These are phyloP conservation scores for Cryptosporidium viatorum DNA, from an alignment of 169 alveolate genomes.

Conservation along the genomic window DNA sequence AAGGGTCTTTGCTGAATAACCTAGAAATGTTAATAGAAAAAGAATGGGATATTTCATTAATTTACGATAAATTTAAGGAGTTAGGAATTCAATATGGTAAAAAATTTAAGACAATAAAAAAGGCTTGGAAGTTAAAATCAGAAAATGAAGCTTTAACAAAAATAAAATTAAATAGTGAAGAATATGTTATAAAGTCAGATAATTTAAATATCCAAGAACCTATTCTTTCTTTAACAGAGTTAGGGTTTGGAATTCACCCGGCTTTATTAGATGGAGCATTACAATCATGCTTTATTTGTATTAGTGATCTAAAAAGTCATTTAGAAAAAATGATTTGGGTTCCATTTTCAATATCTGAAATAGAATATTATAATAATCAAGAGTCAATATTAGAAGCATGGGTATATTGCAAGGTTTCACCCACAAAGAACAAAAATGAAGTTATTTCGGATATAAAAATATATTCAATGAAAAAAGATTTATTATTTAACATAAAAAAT, in stretches of 20 bases:
- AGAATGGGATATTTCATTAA: conserved; percentile 65
- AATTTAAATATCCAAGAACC: background rate
- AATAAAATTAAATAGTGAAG: background rate
- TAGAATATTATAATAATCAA: background rate
- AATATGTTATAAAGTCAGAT: background rate
- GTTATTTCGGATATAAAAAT: conserved; percentile 24
- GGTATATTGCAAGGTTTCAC: conserved; percentile 32
- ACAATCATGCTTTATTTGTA: conserved; percentile 50
- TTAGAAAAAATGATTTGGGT: conserved; percentile 29
- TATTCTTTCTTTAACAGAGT: conserved; percentile 6
- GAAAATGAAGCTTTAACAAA: conserved; percentile 48
- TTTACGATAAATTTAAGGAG: conserved; percentile 77
- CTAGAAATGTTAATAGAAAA: background rate
- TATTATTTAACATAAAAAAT: conserved; percentile 24
- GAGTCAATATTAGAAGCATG: conserved; percentile 27
- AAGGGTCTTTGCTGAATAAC: background rate
- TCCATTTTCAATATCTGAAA: conserved; percentile 59
- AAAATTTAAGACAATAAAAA: conserved; percentile 79
- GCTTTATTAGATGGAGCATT: conserved; percentile 55
- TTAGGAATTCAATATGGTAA: conserved; percentile 82
- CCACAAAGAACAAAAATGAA: conserved; percentile 21
- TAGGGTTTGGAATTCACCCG: conserved; percentile 45
- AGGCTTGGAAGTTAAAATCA: conserved; percentile 42
- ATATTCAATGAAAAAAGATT: background rate
- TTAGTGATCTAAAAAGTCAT: background rate